A percentile compares a stretch with the other conserved stretches of the same genome.
phyloP scores from a whole-genome alignment of 305 asterid genomes.

The Solanum hybrid region DNA sequence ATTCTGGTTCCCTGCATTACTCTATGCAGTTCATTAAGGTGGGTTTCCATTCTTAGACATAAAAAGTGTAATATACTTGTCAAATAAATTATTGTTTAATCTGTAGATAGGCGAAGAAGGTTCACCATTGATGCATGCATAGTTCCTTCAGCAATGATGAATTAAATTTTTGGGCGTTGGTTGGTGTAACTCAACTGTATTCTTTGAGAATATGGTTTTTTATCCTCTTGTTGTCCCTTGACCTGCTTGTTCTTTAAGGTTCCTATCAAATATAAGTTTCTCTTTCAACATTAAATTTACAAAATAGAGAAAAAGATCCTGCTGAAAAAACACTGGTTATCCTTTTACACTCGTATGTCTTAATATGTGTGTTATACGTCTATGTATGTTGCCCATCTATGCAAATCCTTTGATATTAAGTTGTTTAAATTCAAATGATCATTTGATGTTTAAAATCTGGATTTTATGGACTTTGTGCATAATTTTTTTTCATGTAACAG shows the following conservation, averaged over 20 bases:
- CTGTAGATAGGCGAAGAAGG: background rate
- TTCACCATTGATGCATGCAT: background rate
- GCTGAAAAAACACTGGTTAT: background rate
- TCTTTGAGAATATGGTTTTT: background rate
- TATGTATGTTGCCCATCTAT: background rate
- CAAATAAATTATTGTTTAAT: background rate
- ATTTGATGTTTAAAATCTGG: slow-evolving; percentile 4
- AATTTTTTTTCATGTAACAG: slow-evolving; percentile 32
- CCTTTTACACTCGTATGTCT: background rate
- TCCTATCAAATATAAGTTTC: background rate
- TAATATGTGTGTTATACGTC: background rate
- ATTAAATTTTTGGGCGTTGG: background rate
- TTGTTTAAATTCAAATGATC: slow-evolving; percentile 1
- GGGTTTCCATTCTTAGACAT: background rate
- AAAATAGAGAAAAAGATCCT: background rate
- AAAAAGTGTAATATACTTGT: background rate
- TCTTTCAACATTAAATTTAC: background rate
- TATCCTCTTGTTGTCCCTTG: background rate
- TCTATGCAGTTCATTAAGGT: background rate
- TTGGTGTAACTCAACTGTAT: background rate
- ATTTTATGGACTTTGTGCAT: slow-evolving; percentile 11
- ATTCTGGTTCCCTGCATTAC: slow-evolving; percentile 12
- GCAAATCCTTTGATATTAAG: background rate
- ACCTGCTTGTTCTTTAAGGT: background rate
- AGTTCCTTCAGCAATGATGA: background rate